Conservation (phyloP, 2,329 filamentous ascomycete genomes). For the Pezicula neosporulosa region DNA sequence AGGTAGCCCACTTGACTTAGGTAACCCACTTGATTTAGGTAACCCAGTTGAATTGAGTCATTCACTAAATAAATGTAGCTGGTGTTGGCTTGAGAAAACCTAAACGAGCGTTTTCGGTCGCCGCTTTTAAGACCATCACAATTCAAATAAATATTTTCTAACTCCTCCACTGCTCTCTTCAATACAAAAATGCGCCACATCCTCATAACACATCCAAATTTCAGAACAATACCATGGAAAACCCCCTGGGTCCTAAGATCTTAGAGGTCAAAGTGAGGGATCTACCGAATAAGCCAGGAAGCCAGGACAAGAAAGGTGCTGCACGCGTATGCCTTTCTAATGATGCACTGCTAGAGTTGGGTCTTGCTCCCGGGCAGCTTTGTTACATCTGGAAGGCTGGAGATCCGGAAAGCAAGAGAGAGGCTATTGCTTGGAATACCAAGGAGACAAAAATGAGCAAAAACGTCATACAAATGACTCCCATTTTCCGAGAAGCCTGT, state of each 20-base stretch:
- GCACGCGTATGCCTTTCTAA: slow-evolving; percentile 27
- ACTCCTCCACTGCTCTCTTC: background rate
- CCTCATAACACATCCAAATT: slow-evolving; percentile 12
- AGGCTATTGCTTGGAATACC: slow-evolving; percentile 60
- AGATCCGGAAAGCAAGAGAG: slow-evolving; percentile 14
- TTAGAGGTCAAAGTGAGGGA: slow-evolving; percentile 29
- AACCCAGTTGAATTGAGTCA: no score
- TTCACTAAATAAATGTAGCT: background rate
- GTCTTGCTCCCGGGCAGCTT: slow-evolving; percentile 54
- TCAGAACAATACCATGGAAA: slow-evolving; percentile 14
- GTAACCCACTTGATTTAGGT: no score
- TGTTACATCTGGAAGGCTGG: slow-evolving; percentile 46
- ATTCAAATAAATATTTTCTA: background rate
- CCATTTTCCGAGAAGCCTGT: slow-evolving; percentile 68
- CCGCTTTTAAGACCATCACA: no score
- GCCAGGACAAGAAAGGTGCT: slow-evolving; percentile 26
- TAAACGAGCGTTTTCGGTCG: background rate
- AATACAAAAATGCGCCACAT: background rate
- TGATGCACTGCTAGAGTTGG: slow-evolving; percentile 47
- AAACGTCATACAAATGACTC: slow-evolving; percentile 68
- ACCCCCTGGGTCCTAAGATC: slow-evolving; percentile 29
- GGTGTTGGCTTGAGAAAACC: background rate
- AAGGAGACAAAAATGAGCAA: slow-evolving; percentile 57
- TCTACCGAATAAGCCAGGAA: slow-evolving; percentile 18
- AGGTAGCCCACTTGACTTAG: no score